Percentiles rank a stretch among this genome's conserved stretches.
These are phyloP conservation scores for Tagetes patula DNA, from an alignment of 129 eudicot species.

Conservation along the genomic window DNA sequence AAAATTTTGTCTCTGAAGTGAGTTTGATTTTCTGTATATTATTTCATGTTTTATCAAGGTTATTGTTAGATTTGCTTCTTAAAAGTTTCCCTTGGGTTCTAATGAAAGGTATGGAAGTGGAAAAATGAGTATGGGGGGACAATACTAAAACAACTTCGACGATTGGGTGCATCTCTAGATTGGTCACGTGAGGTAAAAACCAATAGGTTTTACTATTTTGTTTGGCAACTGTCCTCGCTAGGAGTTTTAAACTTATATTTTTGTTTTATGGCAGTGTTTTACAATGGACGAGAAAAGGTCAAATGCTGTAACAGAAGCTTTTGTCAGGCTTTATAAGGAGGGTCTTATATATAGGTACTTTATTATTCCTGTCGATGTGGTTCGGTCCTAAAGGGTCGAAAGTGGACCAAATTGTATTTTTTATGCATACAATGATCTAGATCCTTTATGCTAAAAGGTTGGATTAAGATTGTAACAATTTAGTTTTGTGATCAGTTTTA, in stretches of 20 bases:
- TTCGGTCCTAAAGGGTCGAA: not conserved
- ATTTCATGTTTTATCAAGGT: not conserved
- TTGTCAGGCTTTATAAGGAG: constrained; percentile 79
- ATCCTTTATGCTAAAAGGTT: not conserved
- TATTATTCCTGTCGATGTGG: not conserved
- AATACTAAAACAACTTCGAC: constrained; percentile 74
- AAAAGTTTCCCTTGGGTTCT: not conserved
- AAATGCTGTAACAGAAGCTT: constrained; percentile 77
- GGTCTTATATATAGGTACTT: constrained; percentile 81
- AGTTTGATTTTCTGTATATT: constrained; percentile 36
- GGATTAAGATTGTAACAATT: not conserved
- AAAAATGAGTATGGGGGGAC: constrained; percentile 86
- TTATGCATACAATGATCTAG: not conserved
- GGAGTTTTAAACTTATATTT: not conserved
- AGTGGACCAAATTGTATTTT: not conserved
- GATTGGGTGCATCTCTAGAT: constrained; percentile 92
- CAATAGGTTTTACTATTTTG: not conserved
- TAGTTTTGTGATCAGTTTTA: not conserved
- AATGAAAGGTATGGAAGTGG: constrained; percentile 91
- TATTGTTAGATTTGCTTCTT: not conserved
- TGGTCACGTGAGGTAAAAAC: constrained; percentile 93
- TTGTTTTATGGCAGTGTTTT: constrained; percentile 40
- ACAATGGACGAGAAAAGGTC: constrained; percentile 85
- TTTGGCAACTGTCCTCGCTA: not conserved
- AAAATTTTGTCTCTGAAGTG: constrained; percentile 80